Evolutionary conservation across 1,139 yeast species (phyloP), one percentile per base, ranked within the genome.

Genomic region (Yamadazyma atmosphaerica): DNA sequence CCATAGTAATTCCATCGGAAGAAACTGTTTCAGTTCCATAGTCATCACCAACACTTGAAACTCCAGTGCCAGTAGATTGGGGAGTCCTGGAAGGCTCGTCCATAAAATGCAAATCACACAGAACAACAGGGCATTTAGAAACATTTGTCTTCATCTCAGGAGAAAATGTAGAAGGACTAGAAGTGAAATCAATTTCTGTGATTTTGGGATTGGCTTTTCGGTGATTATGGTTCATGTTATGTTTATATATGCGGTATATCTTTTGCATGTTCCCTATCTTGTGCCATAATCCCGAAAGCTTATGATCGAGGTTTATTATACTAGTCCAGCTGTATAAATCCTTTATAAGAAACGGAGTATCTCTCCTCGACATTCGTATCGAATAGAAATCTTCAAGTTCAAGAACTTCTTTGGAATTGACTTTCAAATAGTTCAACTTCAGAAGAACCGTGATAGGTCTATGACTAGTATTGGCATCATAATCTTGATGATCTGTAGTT

Each of bases 211-310:
- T 14, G 9, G 19, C 21, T 16, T 16, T 28, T 18, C 21, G 28
- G 13, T 14, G 31, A 10, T 26, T 14, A n/a, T 28, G 19, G 12
- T 16, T 16, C 31, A 28, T 16, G 21, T 28, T 14, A n/a, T 60
- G 56, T 40, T 69, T 69, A 51, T 65, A 70, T 39, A 59, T 46
- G 41, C 65, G 70, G 49, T 72, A 72, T 12, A 67, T 55, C 39
- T 68, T 67, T 46, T 71, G 77, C 44, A 72, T 53, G 38, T 60
- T 63, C 27, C 69, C 64, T 37, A 72, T 68, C 39, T 63, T 66
- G 41, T 51, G 59, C 77, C 77, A 72, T 34, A 72, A 54, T 3
- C 62, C 54, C 5, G 74, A 65, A 24, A 72, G 54, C 33, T 68
- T 69, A 0, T 74, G 74, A 45, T 72, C 77, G 23, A 71, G 40